Evolutionary conservation across 2,329 filamentous ascomycete species (phyloP).

Genomic region (Arthrobotrys sphaeroides): DNA sequence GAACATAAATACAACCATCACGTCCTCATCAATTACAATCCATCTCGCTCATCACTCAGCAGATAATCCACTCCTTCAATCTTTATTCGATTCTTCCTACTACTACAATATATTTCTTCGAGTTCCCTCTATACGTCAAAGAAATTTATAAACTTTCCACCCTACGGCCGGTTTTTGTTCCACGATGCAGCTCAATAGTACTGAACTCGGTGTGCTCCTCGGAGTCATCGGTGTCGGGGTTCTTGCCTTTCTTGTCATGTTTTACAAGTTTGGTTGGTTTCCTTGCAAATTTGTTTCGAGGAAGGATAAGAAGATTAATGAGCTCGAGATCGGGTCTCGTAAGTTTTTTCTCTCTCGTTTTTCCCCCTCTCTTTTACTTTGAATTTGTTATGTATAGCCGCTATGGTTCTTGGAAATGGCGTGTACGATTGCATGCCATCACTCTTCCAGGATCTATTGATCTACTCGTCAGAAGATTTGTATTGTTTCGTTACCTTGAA

Average conservation of each 20-base stretch:
- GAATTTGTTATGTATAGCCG: too few species aligned
- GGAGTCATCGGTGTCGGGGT: conserved; percentile 29
- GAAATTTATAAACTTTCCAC: background rate
- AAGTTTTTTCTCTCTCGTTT: conserved; percentile 1
- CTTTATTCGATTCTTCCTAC: background rate
- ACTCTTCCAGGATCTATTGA: too few species aligned
- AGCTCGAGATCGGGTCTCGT: conserved; percentile 1
- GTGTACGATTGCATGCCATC: too few species aligned
- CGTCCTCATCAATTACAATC: background rate
- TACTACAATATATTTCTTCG: background rate
- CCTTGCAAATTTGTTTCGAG: background rate
- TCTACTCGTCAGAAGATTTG: too few species aligned
- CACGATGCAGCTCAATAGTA: conserved; percentile 10
- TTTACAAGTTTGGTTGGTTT: conserved; percentile 50
- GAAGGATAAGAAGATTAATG: conserved; percentile 16
- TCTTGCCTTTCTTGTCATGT: conserved; percentile 25
- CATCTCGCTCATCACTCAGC: background rate
- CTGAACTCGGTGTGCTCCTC: conserved; percentile 9
- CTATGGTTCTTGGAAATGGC: too few species aligned
- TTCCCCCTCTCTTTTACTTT: background rate
- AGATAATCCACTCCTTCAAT: conserved; percentile 16
- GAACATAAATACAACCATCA: conserved; percentile 10
- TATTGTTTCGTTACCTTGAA: too few species aligned
- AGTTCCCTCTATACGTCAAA: background rate
- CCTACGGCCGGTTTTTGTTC: too few species aligned